phyloP scores from a whole-genome alignment of 345 rosid genomes.

The Mangifera indica region DNA sequence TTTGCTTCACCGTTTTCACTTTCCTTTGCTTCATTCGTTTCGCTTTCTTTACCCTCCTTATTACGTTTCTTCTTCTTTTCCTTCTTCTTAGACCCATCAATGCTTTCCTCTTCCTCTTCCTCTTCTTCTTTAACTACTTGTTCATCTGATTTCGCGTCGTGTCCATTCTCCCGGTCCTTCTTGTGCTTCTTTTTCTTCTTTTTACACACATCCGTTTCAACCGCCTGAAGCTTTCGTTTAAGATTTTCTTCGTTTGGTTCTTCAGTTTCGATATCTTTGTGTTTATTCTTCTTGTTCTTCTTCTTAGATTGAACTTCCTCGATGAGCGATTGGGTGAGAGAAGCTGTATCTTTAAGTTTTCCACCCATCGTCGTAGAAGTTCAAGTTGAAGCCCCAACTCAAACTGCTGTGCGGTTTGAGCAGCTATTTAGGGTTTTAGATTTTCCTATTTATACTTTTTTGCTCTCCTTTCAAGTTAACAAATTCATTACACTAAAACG shows the following conservation, averaged over 20 bases:
- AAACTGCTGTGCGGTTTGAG: not conserved
- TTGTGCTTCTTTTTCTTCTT: conserved; percentile 47
- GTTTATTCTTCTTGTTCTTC: conserved; percentile 38
- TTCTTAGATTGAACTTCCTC: conserved; percentile 15
- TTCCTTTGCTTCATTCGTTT: too few species aligned
- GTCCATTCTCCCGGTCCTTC: conserved; percentile 30
- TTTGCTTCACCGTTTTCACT: conserved; percentile 22
- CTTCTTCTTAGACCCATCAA: conserved; percentile 13
- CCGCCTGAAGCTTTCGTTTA: conserved; percentile 28
- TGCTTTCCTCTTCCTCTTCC: conserved; percentile 18
- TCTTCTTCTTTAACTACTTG: conserved; percentile 19
- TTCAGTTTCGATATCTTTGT: conserved; percentile 35
- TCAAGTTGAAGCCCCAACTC: not conserved
- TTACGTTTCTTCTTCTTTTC: conserved; percentile 35
- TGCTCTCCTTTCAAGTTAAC: too few species aligned
- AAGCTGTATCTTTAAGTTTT: conserved; percentile 28
- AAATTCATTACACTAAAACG: too few species aligned
- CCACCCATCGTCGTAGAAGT: conserved; percentile 34
- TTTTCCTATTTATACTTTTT: too few species aligned
- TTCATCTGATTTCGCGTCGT: conserved; percentile 10
- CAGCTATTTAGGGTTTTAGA: not conserved
- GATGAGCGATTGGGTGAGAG: conserved; percentile 24
- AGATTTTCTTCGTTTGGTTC: conserved; percentile 27
- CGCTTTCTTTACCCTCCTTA: conserved; percentile 5
- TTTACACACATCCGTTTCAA: conserved; percentile 19